Evolutionary conservation across 2,329 filamentous ascomycete species (phyloP).

Genomic region (Colletotrichum phormii): DNA sequence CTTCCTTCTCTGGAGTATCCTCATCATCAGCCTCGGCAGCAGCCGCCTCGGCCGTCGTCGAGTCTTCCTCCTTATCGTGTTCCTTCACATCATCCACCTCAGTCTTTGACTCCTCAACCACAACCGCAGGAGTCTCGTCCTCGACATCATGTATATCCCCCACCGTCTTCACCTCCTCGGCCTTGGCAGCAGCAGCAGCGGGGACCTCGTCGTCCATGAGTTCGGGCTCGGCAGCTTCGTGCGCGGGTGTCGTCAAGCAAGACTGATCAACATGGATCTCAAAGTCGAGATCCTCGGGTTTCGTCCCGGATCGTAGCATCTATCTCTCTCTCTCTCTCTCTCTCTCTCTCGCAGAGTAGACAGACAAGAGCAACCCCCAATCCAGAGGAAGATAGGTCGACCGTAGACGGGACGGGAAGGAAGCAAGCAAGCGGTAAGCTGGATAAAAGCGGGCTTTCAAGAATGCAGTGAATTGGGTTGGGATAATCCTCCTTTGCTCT

Average conservation of each 20-base stretch:
- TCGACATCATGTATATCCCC: slow-evolving; percentile 2
- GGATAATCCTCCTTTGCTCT: slow-evolving; percentile 4
- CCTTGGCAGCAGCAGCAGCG: slow-evolving; percentile 22
- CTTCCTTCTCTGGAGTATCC: not conserved
- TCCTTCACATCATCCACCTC: not conserved
- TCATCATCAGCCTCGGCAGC: not conserved
- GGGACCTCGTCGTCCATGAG: slow-evolving; percentile 37
- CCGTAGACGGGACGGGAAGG: not conserved
- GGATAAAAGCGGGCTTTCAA: slow-evolving; percentile 25
- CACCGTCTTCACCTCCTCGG: slow-evolving; percentile 35
- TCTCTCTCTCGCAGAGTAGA: not conserved
- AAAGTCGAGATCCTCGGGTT: slow-evolving; percentile 54
- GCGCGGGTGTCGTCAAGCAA: slow-evolving; percentile 55
- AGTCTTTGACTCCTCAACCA: not conserved
- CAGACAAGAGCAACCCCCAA: not conserved
- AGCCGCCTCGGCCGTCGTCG: not conserved
- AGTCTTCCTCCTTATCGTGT: not conserved
- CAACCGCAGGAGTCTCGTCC: not conserved
- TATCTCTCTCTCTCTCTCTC: slow-evolving; percentile 5
- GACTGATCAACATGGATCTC: slow-evolving; percentile 61
- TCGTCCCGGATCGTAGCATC: slow-evolving; percentile 33
- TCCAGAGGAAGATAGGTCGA: too few relatives aligned
- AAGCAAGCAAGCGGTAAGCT: not conserved
- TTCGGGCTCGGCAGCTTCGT: slow-evolving; percentile 43
- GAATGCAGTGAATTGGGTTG: not conserved